Percentiles rank a stretch among this genome's conserved stretches.
phyloP scores from a whole-genome alignment of 1,284 basidiomycete species.

The Ganoderma lingzhi region DNA sequence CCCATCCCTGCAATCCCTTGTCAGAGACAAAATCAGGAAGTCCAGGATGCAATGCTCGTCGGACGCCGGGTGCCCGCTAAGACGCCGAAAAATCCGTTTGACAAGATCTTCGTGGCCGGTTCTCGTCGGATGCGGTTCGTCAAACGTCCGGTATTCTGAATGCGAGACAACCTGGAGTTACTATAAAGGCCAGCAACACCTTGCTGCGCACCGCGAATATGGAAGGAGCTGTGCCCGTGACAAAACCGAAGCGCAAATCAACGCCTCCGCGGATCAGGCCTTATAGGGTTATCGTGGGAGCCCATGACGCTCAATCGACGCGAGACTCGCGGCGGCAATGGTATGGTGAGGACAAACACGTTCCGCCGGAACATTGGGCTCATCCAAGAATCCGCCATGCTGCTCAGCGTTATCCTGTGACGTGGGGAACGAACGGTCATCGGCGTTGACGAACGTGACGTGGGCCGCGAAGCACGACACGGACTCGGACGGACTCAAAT shows the following conservation, averaged over 20 bases:
- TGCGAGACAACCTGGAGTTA: background rate
- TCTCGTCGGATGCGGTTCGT: constrained; percentile 2
- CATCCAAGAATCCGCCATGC: constrained; percentile 23
- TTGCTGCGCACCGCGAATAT: background rate
- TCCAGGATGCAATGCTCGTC: background rate
- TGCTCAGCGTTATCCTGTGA: background rate
- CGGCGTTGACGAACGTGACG: background rate
- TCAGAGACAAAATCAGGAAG: too few relatives aligned
- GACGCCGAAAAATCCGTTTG: background rate
- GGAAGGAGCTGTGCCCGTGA: background rate
- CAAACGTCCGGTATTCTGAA: background rate
- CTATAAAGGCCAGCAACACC: background rate
- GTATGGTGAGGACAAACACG: background rate
- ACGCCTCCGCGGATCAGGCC: too few relatives aligned
- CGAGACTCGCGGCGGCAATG: too few relatives aligned
- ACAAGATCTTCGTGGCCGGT: background rate
- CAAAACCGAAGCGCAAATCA: too few relatives aligned
- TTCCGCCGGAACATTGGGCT: constrained; percentile 16
- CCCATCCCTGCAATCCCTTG: too few relatives aligned
- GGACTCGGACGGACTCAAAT: too few relatives aligned
- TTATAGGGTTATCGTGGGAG: too few relatives aligned
- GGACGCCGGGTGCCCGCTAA: background rate
- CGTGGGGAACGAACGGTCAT: background rate
- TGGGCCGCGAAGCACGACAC: too few relatives aligned
- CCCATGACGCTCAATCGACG: too few relatives aligned